Conservation (phyloP, 371 early-diverging fungal species). For the Mucor racemosus region DNA sequence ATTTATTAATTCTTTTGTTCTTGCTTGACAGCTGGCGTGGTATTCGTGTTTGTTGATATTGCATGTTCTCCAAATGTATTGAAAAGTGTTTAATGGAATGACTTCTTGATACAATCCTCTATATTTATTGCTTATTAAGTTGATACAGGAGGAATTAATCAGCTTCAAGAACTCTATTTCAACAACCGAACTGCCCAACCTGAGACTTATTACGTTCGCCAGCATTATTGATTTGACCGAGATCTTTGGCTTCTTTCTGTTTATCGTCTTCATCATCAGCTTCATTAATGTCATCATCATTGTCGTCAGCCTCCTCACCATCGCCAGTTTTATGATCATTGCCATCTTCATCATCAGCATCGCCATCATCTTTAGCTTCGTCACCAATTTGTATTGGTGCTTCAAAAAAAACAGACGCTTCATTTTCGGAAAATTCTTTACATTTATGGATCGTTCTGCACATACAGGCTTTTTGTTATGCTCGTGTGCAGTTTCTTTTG, state of each 20-base stretch:
- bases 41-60: neutral
- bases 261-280: neutral
- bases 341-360: no score
- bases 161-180: conserved; percentile 12
- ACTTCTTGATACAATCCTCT: conserved; percentile 9
- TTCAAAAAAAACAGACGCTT: neutral
- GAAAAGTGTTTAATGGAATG: neutral
- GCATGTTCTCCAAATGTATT: neutral
- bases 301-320: neutral
- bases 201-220: neutral
- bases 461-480: no score
- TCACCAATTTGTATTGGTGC: conserved; percentile 6
- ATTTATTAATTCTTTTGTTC: conserved; percentile 7
- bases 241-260: neutral
- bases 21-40: neutral
- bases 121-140: conserved; percentile 3
- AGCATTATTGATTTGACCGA: conserved; percentile 6
- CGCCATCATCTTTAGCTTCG: neutral
- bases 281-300: neutral
- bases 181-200: neutral
- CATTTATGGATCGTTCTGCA: no score
- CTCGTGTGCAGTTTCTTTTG: no score
- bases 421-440: neutral
- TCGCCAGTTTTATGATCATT: neutral
- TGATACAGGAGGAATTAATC: conserved; percentile 11